Evolutionary conservation across 345 rosid species (phyloP).

Genomic region (Brassica napus): DNA sequence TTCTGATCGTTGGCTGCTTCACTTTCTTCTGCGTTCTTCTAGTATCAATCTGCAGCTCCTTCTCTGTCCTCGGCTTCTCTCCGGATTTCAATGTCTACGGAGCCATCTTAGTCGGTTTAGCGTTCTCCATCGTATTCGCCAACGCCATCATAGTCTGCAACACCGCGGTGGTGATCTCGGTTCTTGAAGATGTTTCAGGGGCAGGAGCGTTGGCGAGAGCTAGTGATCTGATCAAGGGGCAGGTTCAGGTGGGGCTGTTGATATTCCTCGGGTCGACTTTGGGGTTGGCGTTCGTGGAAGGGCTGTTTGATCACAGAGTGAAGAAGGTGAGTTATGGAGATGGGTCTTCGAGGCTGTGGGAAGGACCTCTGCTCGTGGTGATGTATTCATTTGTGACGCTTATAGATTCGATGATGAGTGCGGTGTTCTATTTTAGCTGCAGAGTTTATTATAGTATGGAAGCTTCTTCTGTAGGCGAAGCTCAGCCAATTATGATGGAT

Average conservation of each 20-base stretch:
- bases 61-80: slow-evolving; percentile 56
- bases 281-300: slow-evolving; percentile 76
- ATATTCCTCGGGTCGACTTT: slow-evolving; percentile 84
- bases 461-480: slow-evolving; percentile 45
- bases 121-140: slow-evolving; percentile 80
- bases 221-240: slow-evolving; percentile 65
- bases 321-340: slow-evolving; percentile 88
- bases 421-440: slow-evolving; percentile 88
- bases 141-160: slow-evolving; percentile 70
- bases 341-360: slow-evolving; percentile 94
- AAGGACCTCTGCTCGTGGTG: slow-evolving; percentile 82
- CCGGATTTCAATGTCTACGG: slow-evolving; percentile 56
- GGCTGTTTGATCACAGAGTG: slow-evolving; percentile 90
- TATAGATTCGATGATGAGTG: slow-evolving; percentile 80
- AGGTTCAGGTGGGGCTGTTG: slow-evolving; percentile 82
- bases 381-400: slow-evolving; percentile 89
- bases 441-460: slow-evolving; percentile 59
- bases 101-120: slow-evolving; percentile 57
- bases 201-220: slow-evolving; percentile 69
- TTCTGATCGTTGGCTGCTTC: slow-evolving; percentile 62
- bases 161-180: slow-evolving; percentile 63
- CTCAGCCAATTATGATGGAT: slow-evolving; percentile 55
- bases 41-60: slow-evolving; percentile 51
- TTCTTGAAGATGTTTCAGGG: slow-evolving; percentile 86
- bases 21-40: slow-evolving; percentile 67